phyloP scores from a whole-genome alignment of 179 eudicot genomes.

The Heliamphora pulchella region DNA sequence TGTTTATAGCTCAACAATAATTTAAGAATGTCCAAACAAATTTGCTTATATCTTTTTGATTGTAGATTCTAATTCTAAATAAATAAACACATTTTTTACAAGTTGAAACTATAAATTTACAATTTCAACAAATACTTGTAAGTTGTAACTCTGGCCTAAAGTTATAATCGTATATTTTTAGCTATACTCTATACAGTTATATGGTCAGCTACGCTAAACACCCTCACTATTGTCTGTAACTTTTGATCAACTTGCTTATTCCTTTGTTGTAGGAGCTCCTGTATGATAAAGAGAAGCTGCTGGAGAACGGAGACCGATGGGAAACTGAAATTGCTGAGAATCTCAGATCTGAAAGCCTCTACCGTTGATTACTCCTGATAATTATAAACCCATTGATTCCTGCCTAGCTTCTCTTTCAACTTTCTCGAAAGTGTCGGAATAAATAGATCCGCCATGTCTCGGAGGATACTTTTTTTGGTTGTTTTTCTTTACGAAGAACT shows the following conservation, averaged over 20 bases:
- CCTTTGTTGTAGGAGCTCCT: conserved; percentile 67
- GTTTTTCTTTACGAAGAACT: background rate
- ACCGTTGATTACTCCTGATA: conserved; percentile 44
- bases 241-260: background rate
- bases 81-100: too few species aligned
- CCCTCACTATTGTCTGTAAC: too few species aligned
- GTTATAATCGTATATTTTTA: too few species aligned
- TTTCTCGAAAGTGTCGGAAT: background rate
- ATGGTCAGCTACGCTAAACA: too few species aligned
- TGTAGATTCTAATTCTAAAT: too few species aligned
- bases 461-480: background rate
- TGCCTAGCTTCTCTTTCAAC: background rate
- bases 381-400: background rate
- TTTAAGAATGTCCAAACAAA: too few species aligned
- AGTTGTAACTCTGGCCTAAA: too few species aligned
- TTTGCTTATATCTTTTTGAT: too few species aligned
- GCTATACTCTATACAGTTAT: too few species aligned
- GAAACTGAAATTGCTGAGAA: conserved; percentile 97
- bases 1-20: too few species aligned
- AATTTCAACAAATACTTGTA: too few species aligned
- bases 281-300: conserved; percentile 94
- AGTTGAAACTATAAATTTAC: too few species aligned
- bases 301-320: conserved; percentile 95
- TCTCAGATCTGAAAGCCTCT: conserved; percentile 81
- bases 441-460: background rate